phyloP scores from a whole-genome alignment of 345 rosid species.

The Dimocarpus longan region DNA sequence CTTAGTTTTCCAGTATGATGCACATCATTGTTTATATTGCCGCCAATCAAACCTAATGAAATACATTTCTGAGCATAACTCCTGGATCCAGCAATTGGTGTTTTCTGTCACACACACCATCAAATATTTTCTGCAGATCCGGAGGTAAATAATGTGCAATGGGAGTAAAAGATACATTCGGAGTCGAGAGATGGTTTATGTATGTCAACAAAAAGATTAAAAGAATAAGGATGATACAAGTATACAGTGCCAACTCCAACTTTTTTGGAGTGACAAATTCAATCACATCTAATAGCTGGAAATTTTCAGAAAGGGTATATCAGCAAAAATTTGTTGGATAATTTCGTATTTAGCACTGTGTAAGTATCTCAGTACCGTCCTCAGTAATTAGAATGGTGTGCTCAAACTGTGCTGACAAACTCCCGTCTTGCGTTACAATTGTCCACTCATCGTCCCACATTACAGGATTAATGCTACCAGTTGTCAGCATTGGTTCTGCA shows the following conservation, averaged over 20 bases:
- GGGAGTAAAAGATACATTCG: neutral
- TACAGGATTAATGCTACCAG: slow-evolving; percentile 74
- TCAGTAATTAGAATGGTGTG: slow-evolving; percentile 84
- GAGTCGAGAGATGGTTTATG: slow-evolving; percentile 1
- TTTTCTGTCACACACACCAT: neutral
- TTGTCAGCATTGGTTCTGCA: slow-evolving; percentile 90
- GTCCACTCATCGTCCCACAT: slow-evolving; percentile 97
- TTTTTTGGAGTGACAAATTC: neutral
- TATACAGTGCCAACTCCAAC: neutral
- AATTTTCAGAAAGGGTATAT: neutral
- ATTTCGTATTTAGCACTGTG: slow-evolving; percentile 43
- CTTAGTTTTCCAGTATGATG: neutral
- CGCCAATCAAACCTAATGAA: neutral
- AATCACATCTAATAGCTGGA: neutral
- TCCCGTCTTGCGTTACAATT: slow-evolving; percentile 83
- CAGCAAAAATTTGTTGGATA: neutral
- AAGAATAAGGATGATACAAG: neutral
- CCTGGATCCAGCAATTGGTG: neutral
- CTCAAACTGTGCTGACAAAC: slow-evolving; percentile 91
- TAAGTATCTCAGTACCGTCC: slow-evolving; percentile 89
- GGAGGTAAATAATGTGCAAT: neutral
- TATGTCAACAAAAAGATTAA: neutral
- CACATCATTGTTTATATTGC: neutral
- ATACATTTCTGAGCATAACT: neutral
- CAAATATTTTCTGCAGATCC: neutral